Conservation (phyloP, 176 grass and related monocot genomes). For the Musa troglodytarum region DNA sequence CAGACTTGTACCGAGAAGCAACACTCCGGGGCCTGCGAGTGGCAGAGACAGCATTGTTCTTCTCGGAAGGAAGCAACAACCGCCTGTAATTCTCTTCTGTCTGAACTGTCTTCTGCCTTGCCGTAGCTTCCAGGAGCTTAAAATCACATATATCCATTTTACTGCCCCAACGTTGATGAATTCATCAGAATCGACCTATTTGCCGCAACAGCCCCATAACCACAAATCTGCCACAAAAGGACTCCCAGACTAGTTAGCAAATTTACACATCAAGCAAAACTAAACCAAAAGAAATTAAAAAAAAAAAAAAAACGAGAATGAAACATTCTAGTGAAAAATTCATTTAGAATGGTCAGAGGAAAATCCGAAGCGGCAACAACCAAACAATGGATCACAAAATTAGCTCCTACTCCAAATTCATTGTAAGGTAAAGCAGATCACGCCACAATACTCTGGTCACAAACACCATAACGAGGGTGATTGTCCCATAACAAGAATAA, state of each 20-base stretch:
- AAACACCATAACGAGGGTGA: too few relatives aligned
- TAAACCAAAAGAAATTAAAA: not conserved
- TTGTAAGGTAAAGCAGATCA: too few relatives aligned
- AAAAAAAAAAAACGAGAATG: not conserved
- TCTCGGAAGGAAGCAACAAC: slow-evolving; percentile 65
- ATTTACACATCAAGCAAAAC: not conserved
- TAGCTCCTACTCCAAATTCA: too few relatives aligned
- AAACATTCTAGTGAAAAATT: too few relatives aligned
- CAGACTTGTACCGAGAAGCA: slow-evolving; percentile 32
- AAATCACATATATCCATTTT: slow-evolving; percentile 41
- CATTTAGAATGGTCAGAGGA: too few relatives aligned
- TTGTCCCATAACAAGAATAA: too few relatives aligned
- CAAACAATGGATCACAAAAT: too few relatives aligned
- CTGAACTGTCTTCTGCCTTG: slow-evolving; percentile 26
- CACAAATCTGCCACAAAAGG: slow-evolving; percentile 24
- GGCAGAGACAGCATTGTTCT: slow-evolving; percentile 38
- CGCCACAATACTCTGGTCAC: too few relatives aligned
- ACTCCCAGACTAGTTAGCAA: not conserved
- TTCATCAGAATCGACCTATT: slow-evolving; percentile 15
- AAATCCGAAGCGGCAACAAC: too few relatives aligned
- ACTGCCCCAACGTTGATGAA: slow-evolving; percentile 35
- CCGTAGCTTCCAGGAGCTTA: not conserved
- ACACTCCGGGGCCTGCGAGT: slow-evolving; percentile 10
- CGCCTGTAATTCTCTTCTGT: slow-evolving; percentile 35
- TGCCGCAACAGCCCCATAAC: not conserved